These are phyloP conservation scores for Trichophyton schoenleinii DNA, from an alignment of 2,329 filamentous ascomycete species.

Conservation along the genomic window DNA sequence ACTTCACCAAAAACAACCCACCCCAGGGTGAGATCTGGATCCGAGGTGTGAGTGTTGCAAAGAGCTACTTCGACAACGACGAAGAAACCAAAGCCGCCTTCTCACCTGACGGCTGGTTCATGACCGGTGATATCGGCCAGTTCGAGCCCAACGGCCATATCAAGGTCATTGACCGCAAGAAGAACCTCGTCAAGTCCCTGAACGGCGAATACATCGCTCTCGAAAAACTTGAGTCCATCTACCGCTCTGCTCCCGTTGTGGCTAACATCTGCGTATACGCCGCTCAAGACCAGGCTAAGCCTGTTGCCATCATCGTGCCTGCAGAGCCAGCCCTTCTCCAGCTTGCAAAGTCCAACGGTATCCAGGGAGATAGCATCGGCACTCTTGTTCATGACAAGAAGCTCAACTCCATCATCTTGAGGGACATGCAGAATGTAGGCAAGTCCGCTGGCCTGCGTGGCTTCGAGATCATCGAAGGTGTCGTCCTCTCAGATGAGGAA, in stretches of 20 bases:
- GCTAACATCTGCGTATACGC: conserved; percentile 48
- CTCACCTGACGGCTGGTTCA: conserved; percentile 89
- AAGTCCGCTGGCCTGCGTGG: conserved; percentile 25
- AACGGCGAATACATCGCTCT: conserved; percentile 98
- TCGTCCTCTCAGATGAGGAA: conserved; percentile 35
- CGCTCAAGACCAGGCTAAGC: conserved; percentile 40
- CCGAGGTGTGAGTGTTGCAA: conserved; percentile 65
- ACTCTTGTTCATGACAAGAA: conserved; percentile 28
- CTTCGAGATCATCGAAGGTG: conserved; percentile 34
- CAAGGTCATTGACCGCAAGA: conserved; percentile 88
- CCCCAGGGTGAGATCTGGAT: conserved; percentile 84
- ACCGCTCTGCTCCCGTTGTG: conserved; percentile 43
- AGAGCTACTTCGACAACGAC: conserved; percentile 77
- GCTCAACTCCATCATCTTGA: conserved; percentile 30
- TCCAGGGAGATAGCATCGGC: conserved; percentile 21
- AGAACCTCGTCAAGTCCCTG: conserved; percentile 97
- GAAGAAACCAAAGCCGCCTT: conserved; percentile 75
- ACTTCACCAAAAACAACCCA: conserved; percentile 74
- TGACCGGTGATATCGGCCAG: conserved; percentile 81
- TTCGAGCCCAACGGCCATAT: conserved; percentile 79
- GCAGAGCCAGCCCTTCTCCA: conserved; percentile 52
- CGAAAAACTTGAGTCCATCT: conserved; percentile 92
- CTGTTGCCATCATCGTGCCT: conserved; percentile 47
- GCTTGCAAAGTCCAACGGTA: conserved; percentile 42
- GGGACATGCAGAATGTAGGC: conserved; percentile 29